Evolutionary conservation across 2,329 filamentous ascomycete genomes (phyloP), one percentile per base, ranked within the genome.

Genomic region (Aschersonia sp.): DNA sequence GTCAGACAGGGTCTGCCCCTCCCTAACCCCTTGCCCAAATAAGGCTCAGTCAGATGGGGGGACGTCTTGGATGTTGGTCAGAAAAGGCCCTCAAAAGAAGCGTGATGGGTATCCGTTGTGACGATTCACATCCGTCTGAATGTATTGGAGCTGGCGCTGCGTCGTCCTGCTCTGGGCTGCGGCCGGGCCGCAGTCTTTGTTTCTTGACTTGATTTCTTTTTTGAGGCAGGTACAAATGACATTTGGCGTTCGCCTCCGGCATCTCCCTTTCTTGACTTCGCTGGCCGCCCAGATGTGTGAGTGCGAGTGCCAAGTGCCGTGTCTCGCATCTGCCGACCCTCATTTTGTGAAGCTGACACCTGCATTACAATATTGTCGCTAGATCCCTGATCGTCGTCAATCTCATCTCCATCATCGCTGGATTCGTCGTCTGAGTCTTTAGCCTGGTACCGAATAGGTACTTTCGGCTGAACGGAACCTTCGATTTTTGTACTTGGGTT

Each of bases 401-500:
- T 50, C 10, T 59, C 56, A 30, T 55, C 56, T 4, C 67, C 68
- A 40, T 67, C 63, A 54, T 62, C 69, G 48, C 62, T 70, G 41
- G 67, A 67, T 45, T 71, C 70, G 10, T 69, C 69, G 32, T 68
- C 71, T 9, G 65, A 67, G 46, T 67, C 65, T 51, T 61, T 64
- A 46, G 57, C 64, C 49, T 67, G 64, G 43, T 66, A 67, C 43
- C 61, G 57, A 43, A 56, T 57, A 9, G 61, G 58, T 44, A 59
- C 60, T 54, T 75, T 58, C 46, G 60, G 52, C 49, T 60, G 55
- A 31, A 52, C 52, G 41, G 56, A 56, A n/a, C 61, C 61, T 44
- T 64, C 58, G 49, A 71, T 60, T n/a, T 70, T 58, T 4, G 87
- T 92, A 64, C 87, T 94, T 4, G 92, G 88, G 61, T 98, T 98